Evolutionary conservation across 176 grass and related monocot species (phyloP).

Genomic region (Thalia dealbata): DNA sequence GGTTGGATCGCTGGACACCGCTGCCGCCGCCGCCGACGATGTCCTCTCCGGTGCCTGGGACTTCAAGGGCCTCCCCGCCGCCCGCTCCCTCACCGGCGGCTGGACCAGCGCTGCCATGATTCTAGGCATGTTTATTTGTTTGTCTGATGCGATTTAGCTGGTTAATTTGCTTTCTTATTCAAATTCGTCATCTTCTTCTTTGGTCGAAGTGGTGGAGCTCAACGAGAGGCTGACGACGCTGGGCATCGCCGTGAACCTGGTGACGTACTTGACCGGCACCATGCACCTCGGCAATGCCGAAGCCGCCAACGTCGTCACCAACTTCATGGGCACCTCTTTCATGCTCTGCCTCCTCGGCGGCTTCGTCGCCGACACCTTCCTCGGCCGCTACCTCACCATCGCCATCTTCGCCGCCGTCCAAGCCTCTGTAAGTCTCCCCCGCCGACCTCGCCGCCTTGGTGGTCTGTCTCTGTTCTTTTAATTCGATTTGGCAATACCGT

Average conservation of each 20-base stretch:
- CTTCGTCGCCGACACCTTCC: conserved; percentile 75
- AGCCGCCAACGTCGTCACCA: conserved; percentile 76
- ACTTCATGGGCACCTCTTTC: conserved; percentile 99
- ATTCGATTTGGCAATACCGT: too few species aligned
- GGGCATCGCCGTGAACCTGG: conserved; percentile 79
- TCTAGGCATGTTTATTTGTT: conserved; percentile 25
- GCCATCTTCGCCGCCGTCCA: conserved; percentile 79
- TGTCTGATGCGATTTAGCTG: neutral
- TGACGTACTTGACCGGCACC: conserved; percentile 70
- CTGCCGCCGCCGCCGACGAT: conserved; percentile 23
- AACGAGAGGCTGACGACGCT: conserved; percentile 82
- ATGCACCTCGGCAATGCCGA: conserved; percentile 83
- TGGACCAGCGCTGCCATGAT: conserved; percentile 91
- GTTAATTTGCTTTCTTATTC: too few species aligned
- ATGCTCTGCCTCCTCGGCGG: conserved; percentile 96
- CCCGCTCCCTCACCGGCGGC: conserved; percentile 46
- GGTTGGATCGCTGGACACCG: conserved; percentile 37
- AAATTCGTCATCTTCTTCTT: neutral
- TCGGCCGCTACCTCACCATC: conserved; percentile 88
- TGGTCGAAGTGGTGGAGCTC: conserved; percentile 65
- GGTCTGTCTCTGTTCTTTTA: too few species aligned
- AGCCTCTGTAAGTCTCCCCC: conserved; percentile 35
- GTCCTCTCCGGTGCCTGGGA: conserved; percentile 69
- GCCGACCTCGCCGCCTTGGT: neutral
- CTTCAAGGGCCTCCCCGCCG: conserved; percentile 51